phyloP scores from a whole-genome alignment of 2,329 filamentous ascomycete species.

The Xylaria sp. region DNA sequence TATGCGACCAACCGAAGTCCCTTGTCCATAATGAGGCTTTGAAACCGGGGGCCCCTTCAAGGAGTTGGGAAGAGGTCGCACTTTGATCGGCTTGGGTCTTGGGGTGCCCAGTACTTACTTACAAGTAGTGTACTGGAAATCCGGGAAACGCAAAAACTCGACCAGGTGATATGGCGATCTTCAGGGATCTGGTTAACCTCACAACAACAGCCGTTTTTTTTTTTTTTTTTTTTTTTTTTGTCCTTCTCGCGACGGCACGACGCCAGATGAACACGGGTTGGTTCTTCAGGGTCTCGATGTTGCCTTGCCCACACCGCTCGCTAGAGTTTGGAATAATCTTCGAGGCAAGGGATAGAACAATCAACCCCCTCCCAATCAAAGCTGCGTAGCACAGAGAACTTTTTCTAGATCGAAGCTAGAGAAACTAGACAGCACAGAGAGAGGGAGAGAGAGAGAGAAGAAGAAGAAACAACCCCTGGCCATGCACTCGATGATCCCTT shows the following conservation, averaged over 20 bases:
- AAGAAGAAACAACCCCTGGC: not conserved
- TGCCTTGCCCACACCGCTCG: conserved; percentile 3
- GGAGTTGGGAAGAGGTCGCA: conserved; percentile 26
- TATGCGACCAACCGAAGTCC: conserved; percentile 34
- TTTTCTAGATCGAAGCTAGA: not conserved
- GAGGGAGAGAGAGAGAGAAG: not conserved
- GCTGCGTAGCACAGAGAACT: conserved; percentile 3
- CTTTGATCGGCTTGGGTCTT: conserved; percentile 24
- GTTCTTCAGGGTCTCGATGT: not conserved
- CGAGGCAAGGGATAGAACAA: conserved; percentile 24
- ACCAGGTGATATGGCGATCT: conserved; percentile 32
- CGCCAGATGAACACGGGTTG: not conserved
- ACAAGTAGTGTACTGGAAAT: not conserved
- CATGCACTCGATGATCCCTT: not conserved
- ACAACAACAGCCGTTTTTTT: conserved; percentile 9
- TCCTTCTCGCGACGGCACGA: conserved; percentile 1
- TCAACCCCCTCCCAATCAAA: conserved; percentile 8
- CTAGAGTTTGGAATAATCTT: conserved; percentile 14
- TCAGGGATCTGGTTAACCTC: conserved; percentile 30
- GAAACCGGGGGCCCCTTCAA: conserved; percentile 31
- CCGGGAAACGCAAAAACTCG: conserved; percentile 28
- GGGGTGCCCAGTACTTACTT: conserved; percentile 14
- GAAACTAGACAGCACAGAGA: not conserved
- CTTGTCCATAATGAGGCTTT: conserved; percentile 35
- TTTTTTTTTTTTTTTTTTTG: conserved; percentile 27